Evolutionary conservation across 2,329 filamentous ascomycete genomes (phyloP), one percentile per base, ranked within the genome.

Genomic region (Fusarium pseudoanthophilum): DNA sequence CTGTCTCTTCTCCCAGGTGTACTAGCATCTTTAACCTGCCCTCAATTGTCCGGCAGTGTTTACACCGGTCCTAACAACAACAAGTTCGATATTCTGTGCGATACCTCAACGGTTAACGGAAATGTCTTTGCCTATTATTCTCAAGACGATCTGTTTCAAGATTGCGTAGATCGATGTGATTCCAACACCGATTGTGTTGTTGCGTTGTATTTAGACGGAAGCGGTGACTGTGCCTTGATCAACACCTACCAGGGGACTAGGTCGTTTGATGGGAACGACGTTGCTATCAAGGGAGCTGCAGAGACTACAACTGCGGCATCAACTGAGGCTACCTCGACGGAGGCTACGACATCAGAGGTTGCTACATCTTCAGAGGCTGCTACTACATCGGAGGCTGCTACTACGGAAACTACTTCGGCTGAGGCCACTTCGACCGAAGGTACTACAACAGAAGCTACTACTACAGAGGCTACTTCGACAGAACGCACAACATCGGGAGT

Each of bases 191-290:
- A 0, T 34, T 51, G 48, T 14, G 0, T 14, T 24, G 30, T 7
- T 20, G 30, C 48, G 18, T 20, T 51, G 48, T 34, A 2, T 18
- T 0, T 51, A 18, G 0, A 0, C 11, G 11, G 1, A 5, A 51
- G 46, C 46, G 28, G 46, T 6, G 46, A 51, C 15, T 51, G 48
- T 32, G 48, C 48, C 32, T 32, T 51, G 2, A 24, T 51, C 30
- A 10, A 7, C 5, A 32, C 0, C 16, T 51, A 14, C 14, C 4
- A 6, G 21, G 11, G 28, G 4, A 32, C 48, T 10, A 32, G 11
- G 11, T 5, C 48, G 11, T 34, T 51, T 0, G 4, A 0, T 7
- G 30, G 48, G 0, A 32, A 24, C 11, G 48, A 51, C 10, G 0
- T 51, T 6, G 48, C 15, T 24, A 7, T 32, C 1, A 51, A n/a